Percentiles rank a stretch among this genome's conserved stretches.
Conservation (phyloP, 2,329 filamentous ascomycete genomes). For the Ceratocystis smalleyi region DNA sequence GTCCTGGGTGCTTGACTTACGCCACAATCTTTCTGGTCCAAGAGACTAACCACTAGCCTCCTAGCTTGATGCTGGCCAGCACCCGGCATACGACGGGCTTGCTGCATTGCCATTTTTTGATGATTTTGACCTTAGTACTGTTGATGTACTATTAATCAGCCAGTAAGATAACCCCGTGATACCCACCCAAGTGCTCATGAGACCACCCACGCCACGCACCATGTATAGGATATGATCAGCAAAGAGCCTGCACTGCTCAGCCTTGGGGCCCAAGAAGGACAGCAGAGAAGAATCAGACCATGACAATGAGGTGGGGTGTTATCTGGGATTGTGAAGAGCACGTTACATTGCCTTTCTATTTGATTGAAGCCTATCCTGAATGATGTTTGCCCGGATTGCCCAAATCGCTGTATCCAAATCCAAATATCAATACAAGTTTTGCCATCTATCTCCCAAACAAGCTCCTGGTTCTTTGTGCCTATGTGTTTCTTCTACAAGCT, state of each 20-base stretch:
- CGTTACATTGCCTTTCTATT: background rate
- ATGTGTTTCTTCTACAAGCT: constrained; percentile 4
- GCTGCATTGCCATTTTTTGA: constrained; percentile 93
- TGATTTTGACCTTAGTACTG: constrained; percentile 92
- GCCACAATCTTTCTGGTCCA: background rate
- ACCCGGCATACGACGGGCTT: constrained; percentile 89
- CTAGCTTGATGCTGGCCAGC: constrained; percentile 90
- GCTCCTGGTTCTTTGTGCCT: constrained; percentile 6
- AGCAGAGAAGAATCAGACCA: background rate
- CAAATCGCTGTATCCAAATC: background rate
- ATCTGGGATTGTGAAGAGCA: background rate
- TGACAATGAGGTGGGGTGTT: constrained; percentile 4
- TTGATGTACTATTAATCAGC: constrained; percentile 93
- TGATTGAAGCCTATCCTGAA: constrained; percentile 9
- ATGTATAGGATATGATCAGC: background rate
- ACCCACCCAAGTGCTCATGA: background rate
- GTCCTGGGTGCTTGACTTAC: background rate
- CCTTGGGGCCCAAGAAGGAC: background rate
- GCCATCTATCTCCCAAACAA: background rate
- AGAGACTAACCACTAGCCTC: constrained; percentile 19
- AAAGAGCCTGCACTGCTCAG: background rate
- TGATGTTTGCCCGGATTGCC: background rate
- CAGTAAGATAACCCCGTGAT: constrained; percentile 56
- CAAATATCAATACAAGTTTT: constrained; percentile 15
- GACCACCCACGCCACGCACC: background rate